These are phyloP conservation scores for Teunomyces pallodes DNA, from an alignment of 805 yeast species.

Conservation along the genomic window DNA sequence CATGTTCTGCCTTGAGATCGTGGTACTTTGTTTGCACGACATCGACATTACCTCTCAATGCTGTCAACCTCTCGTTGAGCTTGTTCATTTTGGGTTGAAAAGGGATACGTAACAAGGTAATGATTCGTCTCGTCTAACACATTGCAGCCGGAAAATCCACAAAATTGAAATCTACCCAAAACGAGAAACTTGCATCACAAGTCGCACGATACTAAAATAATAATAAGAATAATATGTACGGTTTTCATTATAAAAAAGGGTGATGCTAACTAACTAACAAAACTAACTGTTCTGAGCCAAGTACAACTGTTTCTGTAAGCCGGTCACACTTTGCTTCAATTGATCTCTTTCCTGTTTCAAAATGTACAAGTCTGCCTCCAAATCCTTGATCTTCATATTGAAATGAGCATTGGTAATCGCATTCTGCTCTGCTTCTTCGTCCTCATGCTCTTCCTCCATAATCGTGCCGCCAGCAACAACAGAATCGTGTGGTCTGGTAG, in stretches of 20 bases:
- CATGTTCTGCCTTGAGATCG: conserved; percentile 10
- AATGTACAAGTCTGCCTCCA: conserved; percentile 80
- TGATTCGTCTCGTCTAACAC: not conserved
- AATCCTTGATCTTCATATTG: conserved; percentile 72
- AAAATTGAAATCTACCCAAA: not conserved
- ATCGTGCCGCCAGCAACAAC: conserved; percentile 11
- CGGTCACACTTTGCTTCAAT: conserved; percentile 57
- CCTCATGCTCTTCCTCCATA: conserved; percentile 23
- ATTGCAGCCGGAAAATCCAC: not conserved
- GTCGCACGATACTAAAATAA: not conserved
- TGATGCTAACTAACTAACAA: not conserved
- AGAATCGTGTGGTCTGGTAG: conserved; percentile 29
- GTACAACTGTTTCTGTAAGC: conserved; percentile 57
- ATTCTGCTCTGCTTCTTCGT: conserved; percentile 8
- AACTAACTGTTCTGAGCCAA: conserved; percentile 11
- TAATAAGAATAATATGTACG: not conserved
- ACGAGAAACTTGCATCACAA: not conserved
- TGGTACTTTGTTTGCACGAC: conserved; percentile 11
- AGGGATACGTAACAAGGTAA: not conserved
- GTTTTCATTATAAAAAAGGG: not conserved
- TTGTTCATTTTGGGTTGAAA: conserved; percentile 10
- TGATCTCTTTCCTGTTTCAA: conserved; percentile 82
- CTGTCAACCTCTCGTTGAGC: conserved; percentile 13
- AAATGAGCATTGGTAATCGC: conserved; percentile 51
- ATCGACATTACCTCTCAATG: conserved; percentile 11